phyloP scores from a whole-genome alignment of 2,329 filamentous ascomycete genomes.

The Fulvia fulva region DNA sequence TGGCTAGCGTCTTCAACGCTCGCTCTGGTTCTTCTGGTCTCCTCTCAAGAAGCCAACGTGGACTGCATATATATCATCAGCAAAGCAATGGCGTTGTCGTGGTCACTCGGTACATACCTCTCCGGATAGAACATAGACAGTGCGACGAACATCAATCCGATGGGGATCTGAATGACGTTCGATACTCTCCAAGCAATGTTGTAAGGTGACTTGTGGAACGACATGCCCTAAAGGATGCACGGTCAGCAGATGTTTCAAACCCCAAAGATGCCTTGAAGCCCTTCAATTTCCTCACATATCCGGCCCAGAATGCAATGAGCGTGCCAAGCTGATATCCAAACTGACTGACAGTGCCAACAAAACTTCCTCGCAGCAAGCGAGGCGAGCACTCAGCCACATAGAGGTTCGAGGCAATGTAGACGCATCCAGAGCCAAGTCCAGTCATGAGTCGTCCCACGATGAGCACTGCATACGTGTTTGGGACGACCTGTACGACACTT shows the following conservation, averaged over 20 bases:
- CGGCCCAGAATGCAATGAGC: conserved; percentile 44
- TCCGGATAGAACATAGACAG: conserved; percentile 41
- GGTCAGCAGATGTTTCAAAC: no score
- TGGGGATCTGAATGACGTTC: conserved; percentile 42
- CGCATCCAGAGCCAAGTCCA: conserved; percentile 41
- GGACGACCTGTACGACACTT: conserved; percentile 39
- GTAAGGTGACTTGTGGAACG: conserved; percentile 37
- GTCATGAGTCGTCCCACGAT: conserved; percentile 40
- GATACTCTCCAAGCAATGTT: conserved; percentile 44
- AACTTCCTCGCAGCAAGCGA: conserved; percentile 38
- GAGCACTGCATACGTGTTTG: conserved; percentile 41
- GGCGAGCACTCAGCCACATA: conserved; percentile 44
- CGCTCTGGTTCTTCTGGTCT: conserved; percentile 19
- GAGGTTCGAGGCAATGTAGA: conserved; percentile 42
- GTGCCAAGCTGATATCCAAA: conserved; percentile 45
- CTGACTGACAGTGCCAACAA: conserved; percentile 41
- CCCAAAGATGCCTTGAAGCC: no score
- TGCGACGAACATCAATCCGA: conserved; percentile 37
- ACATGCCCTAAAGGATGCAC: conserved; percentile 36
- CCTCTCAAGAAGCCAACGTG: conserved; percentile 26
- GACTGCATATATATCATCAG: conserved; percentile 11
- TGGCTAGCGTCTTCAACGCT: conserved; percentile 31
- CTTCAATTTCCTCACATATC: conserved; percentile 26
- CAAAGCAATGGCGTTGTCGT: no score
- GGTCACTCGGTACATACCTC: conserved; percentile 4